Evolutionary conservation across 768 basidiomycete genomes (phyloP), one percentile per base, ranked within the genome.

Genomic region (Suillus weaverae): DNA sequence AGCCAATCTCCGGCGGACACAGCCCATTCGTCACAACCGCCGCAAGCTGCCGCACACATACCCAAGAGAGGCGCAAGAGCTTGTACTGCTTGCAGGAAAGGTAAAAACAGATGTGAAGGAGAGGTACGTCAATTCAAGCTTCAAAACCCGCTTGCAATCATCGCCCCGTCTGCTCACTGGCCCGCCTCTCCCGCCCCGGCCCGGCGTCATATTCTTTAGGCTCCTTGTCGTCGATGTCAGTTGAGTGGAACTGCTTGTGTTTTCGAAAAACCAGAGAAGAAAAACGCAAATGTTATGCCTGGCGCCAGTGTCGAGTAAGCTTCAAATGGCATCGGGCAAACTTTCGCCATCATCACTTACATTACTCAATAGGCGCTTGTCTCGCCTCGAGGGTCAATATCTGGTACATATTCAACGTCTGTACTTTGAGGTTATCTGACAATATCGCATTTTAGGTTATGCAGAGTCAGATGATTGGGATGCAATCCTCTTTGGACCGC

Each of bases 401-500:
- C 72, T 95, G 74, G 91, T 93, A 80, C 64, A 79, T 16, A 20
- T 48, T 76, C 26, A 36, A 53, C 14, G 26, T 56, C 36, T 33
- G 11, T 54, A 30, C 8, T 38, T 44, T 16, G 51, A 60, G 33
- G 13, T 26, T n/a, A 39, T 54, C 62, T 67, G 53, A 50, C 60
- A 26, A 48, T 51, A 36, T 35, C 20, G 22, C 30, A 64, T 66
- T 43, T 48, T 67, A 92, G 92, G 89, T 93, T 69, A 91, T 95
- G 86, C 92, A 95, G 75, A 92, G 91, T 78, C 93, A 94, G 74
- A 94, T 95, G 91, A 94, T 95, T 70, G 93, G 93, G 70, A 92
- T 95, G 89, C 94, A 95, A 77, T 90, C 92, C 6, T 90, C 92
- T 32, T 76, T 95, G 67, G 93, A 95, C 77, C 85, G 93, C 60